These are phyloP conservation scores for Rhizophagus prolifer DNA, from an alignment of 192 early-diverging fungal genomes.

Conservation along the genomic window DNA sequence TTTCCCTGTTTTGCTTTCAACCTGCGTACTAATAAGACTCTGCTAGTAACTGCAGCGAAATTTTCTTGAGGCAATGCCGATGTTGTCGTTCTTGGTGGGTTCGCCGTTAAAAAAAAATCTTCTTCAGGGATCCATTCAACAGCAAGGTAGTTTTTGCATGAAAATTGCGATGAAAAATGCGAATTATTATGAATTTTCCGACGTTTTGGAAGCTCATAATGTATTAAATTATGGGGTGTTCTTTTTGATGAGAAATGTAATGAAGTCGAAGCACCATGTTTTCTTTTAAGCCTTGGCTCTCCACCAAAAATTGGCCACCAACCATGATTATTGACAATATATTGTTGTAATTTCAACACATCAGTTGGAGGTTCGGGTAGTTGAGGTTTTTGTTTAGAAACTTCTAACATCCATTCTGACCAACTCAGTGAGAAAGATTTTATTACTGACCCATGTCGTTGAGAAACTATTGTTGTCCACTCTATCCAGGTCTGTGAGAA, in stretches of 20 bases:
- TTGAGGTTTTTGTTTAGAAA: slow-evolving; percentile 18
- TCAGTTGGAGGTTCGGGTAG: slow-evolving; percentile 1
- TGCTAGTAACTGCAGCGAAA: slow-evolving; percentile 30
- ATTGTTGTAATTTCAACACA: slow-evolving; percentile 21
- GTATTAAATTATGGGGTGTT: background rate
- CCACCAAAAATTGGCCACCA: slow-evolving; percentile 33
- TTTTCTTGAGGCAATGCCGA: slow-evolving; percentile 30
- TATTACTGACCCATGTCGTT: background rate
- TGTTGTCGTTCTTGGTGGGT: slow-evolving; percentile 28
- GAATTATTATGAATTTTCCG: slow-evolving; percentile 29
- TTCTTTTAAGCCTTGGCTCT: slow-evolving; percentile 23
- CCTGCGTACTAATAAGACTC: slow-evolving; percentile 29
- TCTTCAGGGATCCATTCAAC: slow-evolving; percentile 29
- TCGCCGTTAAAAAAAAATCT: background rate
- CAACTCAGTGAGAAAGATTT: slow-evolving; percentile 21
- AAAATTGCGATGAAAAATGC: slow-evolving; percentile 31
- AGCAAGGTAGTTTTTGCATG: slow-evolving; percentile 32
- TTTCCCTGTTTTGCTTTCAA: slow-evolving; percentile 30
- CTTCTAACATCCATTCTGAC: slow-evolving; percentile 21
- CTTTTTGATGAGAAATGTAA: background rate
- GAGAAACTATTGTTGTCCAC: background rate
- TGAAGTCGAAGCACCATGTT: background rate
- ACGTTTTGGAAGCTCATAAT: slow-evolving; percentile 18
- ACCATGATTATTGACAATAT: slow-evolving; percentile 28
- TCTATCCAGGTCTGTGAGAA: background rate